Conservation (phyloP, 1,139 yeast genomes). For the Debaryomycetaceae sp. region DNA sequence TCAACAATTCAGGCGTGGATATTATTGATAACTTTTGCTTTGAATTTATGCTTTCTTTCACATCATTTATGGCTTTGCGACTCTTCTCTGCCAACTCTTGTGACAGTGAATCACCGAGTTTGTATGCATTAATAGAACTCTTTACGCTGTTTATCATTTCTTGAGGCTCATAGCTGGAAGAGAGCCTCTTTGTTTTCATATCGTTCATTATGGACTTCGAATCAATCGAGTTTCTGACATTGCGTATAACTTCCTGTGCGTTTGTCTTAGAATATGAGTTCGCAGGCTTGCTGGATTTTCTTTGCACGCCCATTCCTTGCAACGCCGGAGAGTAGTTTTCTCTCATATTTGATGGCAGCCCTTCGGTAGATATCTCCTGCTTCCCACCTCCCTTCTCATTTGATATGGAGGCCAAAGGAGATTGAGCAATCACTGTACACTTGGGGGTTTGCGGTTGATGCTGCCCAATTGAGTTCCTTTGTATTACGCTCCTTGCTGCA, state of each 20-base stretch:
- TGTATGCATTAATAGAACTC: slow-evolving; percentile 22
- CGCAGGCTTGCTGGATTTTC: neutral
- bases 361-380: neutral
- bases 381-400: neutral
- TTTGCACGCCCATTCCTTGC: neutral
- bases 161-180: slow-evolving; percentile 21
- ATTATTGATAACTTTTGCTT: slow-evolving; percentile 9
- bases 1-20: neutral
- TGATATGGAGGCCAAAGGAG: neutral
- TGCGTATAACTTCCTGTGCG: slow-evolving; percentile 8
- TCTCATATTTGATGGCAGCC: neutral
- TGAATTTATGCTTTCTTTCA: slow-evolving; percentile 28
- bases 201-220: slow-evolving; percentile 17
- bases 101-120: slow-evolving; percentile 4
- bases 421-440: neutral
- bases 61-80: slow-evolving; percentile 16
- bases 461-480: neutral
- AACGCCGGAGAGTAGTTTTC: neutral
- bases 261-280: neutral
- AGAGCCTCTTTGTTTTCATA: slow-evolving; percentile 15
- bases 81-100: slow-evolving; percentile 10
- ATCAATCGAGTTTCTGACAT: slow-evolving; percentile 21
- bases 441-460: neutral
- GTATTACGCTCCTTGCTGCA: neutral
- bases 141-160: slow-evolving; percentile 27